Conservation (phyloP, 2,329 filamentous ascomycete species). For the Xylariaceae sp. region DNA sequence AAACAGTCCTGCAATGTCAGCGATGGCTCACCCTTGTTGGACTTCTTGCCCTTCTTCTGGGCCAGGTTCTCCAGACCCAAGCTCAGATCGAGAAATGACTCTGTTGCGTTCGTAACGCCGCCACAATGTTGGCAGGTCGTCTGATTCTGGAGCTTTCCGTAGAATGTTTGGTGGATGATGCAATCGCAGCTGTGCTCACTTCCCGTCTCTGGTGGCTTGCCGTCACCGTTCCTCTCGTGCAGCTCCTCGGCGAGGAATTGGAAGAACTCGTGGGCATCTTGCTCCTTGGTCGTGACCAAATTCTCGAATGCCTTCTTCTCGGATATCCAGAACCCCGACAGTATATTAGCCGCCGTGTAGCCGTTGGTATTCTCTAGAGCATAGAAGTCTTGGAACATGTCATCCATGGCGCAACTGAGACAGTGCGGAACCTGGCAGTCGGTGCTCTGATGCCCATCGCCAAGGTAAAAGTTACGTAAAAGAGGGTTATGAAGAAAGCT, state of each 20-base stretch:
- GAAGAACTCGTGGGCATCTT: constrained; percentile 96
- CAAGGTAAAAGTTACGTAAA: constrained; percentile 85
- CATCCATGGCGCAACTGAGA: constrained; percentile 67
- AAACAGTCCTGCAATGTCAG: constrained; percentile 70
- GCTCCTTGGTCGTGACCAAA: constrained; percentile 86
- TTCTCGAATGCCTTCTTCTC: constrained; percentile 69
- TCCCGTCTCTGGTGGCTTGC: constrained; percentile 56
- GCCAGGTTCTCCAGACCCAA: constrained; percentile 74
- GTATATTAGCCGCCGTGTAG: constrained; percentile 83
- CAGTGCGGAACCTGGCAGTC: constrained; percentile 65
- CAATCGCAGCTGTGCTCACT: constrained; percentile 72
- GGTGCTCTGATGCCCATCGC: constrained; percentile 77
- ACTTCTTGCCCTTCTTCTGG: constrained; percentile 60
- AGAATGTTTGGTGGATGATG: constrained; percentile 91
- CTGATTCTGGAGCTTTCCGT: constrained; percentile 83
- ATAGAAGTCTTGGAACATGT: constrained; percentile 71
- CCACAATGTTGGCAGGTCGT: constrained; percentile 87
- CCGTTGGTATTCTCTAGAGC: constrained; percentile 76
- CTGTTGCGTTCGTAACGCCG: constrained; percentile 75
- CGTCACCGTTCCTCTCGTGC: constrained; percentile 74
- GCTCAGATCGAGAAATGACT: constrained; percentile 88
- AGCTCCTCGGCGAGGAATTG: constrained; percentile 91
- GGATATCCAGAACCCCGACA: constrained; percentile 86
- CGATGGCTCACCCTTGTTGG: constrained; percentile 43
- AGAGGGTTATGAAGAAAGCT: constrained; percentile 91